Percentiles rank a stretch among this genome's conserved stretches.
Evolutionary conservation across 129 eudicot species (phyloP).

Genomic region (Artemisia argyi): DNA sequence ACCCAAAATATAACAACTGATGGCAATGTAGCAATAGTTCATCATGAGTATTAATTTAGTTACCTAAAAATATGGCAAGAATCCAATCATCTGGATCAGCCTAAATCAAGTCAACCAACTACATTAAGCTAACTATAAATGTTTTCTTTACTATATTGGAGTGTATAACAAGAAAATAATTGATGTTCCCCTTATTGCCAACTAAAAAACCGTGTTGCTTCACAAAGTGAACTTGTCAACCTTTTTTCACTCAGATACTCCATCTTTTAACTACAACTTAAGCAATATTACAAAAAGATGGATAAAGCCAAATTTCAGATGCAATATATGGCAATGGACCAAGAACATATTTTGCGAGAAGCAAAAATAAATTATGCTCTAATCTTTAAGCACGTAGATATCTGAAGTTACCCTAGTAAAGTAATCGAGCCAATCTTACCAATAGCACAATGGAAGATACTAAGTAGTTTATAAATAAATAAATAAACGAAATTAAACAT

Average conservation of each 20-base stretch:
- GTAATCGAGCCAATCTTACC: slow-evolving; percentile 10
- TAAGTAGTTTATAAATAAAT: not conserved
- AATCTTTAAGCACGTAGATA: not conserved
- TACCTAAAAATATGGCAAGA: slow-evolving; percentile 8
- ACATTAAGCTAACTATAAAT: not conserved
- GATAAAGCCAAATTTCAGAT: not conserved
- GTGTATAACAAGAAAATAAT: slow-evolving; percentile 16
- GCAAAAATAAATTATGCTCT: not conserved
- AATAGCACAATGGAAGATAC: slow-evolving; percentile 1
- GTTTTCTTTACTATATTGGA: slow-evolving; percentile 10
- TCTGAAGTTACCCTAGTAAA: not conserved
- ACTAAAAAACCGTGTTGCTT: slow-evolving; percentile 14
- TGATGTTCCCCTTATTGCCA: slow-evolving; percentile 17
- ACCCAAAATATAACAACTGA: not conserved
- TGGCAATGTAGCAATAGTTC: not conserved
- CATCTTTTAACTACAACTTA: not conserved
- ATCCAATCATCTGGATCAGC: slow-evolving; percentile 5
- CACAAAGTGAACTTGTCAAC: slow-evolving; percentile 11
- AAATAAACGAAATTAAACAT: slow-evolving; percentile 16
- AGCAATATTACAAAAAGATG: not conserved
- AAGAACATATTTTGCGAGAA: not conserved
- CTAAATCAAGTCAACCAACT: not conserved
- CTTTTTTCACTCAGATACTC: slow-evolving; percentile 19
- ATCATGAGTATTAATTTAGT: not conserved
- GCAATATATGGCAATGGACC: not conserved